Evolutionary conservation across 495 filamentous ascomycete genomes (phyloP).

Genomic region (Trichoderma gamsii): DNA sequence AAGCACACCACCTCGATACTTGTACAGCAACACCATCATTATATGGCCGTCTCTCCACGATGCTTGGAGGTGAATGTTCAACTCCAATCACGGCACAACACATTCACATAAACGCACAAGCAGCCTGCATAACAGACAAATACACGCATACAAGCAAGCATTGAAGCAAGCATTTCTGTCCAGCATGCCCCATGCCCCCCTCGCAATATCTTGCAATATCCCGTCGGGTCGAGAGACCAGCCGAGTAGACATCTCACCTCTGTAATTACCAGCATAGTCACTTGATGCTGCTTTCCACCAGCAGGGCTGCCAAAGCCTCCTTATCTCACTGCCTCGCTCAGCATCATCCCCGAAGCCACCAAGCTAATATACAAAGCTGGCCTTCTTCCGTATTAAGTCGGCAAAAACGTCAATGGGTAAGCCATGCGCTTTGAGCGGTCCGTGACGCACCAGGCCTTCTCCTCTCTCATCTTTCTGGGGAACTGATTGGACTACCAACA

Average conservation of each 20-base stretch:
- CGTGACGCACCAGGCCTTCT: neutral
- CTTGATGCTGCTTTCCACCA: no score
- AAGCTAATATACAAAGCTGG: no score
- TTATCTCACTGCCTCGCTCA: no score
- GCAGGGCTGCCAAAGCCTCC: no score
- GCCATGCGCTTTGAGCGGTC: neutral
- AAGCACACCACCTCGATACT: neutral
- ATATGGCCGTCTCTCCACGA: neutral
- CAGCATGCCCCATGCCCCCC: no score
- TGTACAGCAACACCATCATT: neutral
- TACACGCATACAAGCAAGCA: neutral
- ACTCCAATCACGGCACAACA: neutral
- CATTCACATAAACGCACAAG: neutral
- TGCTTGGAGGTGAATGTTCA: neutral
- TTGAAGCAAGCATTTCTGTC: neutral
- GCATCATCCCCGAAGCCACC: no score
- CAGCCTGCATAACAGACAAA: neutral
- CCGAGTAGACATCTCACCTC: no score
- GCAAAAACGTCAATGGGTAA: neutral
- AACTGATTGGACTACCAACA: neutral
- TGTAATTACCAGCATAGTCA: no score
- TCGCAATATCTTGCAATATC: no score
- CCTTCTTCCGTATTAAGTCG: no score
- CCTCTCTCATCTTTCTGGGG: neutral
- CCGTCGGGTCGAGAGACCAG: no score